Evolutionary conservation across 1,139 yeast species (phyloP), one percentile per base, ranked within the genome.

Genomic region (Magnusiomyces tetraspermus): DNA sequence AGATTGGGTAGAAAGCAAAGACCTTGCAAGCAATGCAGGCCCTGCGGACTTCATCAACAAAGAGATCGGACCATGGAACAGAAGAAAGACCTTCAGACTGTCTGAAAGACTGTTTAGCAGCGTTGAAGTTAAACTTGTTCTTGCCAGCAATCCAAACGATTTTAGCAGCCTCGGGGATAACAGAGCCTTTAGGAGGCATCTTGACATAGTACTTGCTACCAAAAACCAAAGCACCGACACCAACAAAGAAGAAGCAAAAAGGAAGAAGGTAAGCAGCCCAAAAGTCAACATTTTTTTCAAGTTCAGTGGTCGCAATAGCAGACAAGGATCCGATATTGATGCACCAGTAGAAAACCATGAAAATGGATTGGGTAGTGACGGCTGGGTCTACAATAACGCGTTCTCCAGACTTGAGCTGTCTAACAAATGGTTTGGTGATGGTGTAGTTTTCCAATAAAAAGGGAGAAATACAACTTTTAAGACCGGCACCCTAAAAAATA

Each of bases 401-500:
- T 63, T 80, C 83, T 51, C 88, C 95, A 45, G 72, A 65, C 58
- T 80, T 79, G 51, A 77, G 71, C 2, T 76, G 78, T 63, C 75
- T 77, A 51, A 86, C 80, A 54, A 76, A 79, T 54, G 81, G 84
- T 58, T 76, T 74, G 45, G 78, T 71, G 62, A 77, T 76, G 48
- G 76, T 73, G 62, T 76, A 76, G 71, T 86, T 95, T 64, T 85
- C 94, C 52, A 89, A 89, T 66, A 86, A 78, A 65, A 85, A 74
- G 36, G 94, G 94, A 28, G 87, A 76, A 48, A 85, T 82, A 62
- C 85, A 85, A 43, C 92, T 76, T 68, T 86, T 86, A 67, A 86
- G 85, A 65, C 89, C 83, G 64, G 95, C 94, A 54, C 88, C 94
- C n/a, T n/a, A n/a, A n/a, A n/a, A n/a, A n/a, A n/a, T n/a, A n/a